These are phyloP conservation scores for Xylaria sp. DNA, from an alignment of 2,329 filamentous ascomycete genomes.

Conservation along the genomic window DNA sequence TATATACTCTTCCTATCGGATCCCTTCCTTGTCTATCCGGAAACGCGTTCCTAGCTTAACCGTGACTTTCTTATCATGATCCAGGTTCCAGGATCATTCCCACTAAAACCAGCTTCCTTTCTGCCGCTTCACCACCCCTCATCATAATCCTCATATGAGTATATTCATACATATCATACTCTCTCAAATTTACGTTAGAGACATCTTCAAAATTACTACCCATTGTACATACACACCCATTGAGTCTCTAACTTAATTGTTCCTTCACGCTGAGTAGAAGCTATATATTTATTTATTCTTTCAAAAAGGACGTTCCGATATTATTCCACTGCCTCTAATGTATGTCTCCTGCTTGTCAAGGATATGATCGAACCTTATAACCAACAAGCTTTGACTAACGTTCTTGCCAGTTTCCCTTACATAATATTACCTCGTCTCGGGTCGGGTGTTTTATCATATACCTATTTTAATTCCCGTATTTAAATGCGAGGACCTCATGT, in stretches of 20 bases:
- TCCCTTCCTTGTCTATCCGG: slow-evolving; percentile 14
- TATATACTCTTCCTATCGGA: slow-evolving; percentile 11
- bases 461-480: background rate
- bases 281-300: background rate
- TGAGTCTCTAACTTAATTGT: background rate
- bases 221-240: background rate
- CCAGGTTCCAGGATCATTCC: background rate
- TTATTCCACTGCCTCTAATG: slow-evolving; percentile 3
- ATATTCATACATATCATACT: slow-evolving; percentile 1
- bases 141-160: background rate
- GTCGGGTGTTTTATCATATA: background rate
- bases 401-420: background rate
- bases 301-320: background rate
- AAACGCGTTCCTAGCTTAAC: slow-evolving; percentile 6
- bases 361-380: slow-evolving; percentile 8
- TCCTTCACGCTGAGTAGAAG: background rate
- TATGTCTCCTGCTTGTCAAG: background rate
- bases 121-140: background rate
- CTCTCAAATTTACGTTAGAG: slow-evolving; percentile 5
- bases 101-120: slow-evolving; percentile 3
- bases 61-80: slow-evolving; percentile 5
- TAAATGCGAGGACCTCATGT: slow-evolving; percentile 13
- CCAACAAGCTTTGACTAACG: slow-evolving; percentile 19
- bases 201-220: background rate
- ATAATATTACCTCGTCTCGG: slow-evolving; percentile 22